Evolutionary conservation across 495 filamentous ascomycete species (phyloP).

Genomic region (Elasticomyces elasticus): DNA sequence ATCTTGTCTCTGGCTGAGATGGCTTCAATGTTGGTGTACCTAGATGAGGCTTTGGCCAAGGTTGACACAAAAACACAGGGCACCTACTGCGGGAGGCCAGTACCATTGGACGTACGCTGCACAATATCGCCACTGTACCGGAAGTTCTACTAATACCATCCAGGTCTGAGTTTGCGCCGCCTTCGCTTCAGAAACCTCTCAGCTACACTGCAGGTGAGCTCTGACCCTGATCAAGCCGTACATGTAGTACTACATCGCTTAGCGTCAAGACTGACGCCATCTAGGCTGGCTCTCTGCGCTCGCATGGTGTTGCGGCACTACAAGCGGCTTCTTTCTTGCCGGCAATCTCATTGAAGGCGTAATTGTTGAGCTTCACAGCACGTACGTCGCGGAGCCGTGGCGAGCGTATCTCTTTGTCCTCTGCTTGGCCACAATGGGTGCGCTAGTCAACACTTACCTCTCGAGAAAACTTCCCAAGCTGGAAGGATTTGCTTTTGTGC

Average conservation of each 20-base stretch:
- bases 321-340: conserved; percentile 21
- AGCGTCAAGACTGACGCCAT: not conserved
- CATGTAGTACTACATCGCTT: not conserved
- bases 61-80: not conserved
- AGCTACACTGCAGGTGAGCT: conserved; percentile 37
- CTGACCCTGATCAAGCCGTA: not conserved
- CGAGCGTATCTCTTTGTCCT: conserved; percentile 38
- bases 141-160: not conserved
- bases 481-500: conserved; percentile 25
- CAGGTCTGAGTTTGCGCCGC: conserved; percentile 37
- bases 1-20: conserved; percentile 30
- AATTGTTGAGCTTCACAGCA: conserved; percentile 32
- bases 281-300: conserved; percentile 12
- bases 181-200: conserved; percentile 33
- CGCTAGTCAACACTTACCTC: conserved; percentile 18
- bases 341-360: conserved; percentile 35
- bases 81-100: conserved; percentile 26
- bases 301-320: conserved; percentile 22
- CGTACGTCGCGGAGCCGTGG: conserved; percentile 32
- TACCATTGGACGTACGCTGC: conserved; percentile 37
- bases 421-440: conserved; percentile 23
- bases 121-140: not conserved
- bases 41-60: not conserved
- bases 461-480: conserved; percentile 20
- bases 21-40: conserved; percentile 29